Base-by-base conservation (phyloP, 2,329 filamentous ascomycete genomes). In the Trichoderma aggressivum region DNA sequence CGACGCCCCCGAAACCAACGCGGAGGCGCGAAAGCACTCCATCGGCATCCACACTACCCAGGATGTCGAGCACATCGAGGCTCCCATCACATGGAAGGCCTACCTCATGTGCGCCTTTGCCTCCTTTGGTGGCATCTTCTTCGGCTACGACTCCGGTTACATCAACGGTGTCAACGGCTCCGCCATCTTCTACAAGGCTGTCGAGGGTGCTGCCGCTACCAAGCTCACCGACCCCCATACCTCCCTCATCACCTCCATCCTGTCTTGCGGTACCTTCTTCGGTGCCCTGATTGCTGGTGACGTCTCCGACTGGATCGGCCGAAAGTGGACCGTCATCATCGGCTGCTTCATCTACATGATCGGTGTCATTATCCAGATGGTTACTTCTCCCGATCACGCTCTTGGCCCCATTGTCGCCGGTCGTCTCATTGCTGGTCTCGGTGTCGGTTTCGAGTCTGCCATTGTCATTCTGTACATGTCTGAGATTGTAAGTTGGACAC, bases 391-490 rank as follows among this genome's bases (percentile, higher is more conserved):
- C 24, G 78, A 78, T 68, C 80, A 84, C 67, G 84, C 85, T 47
- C 83, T 92, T 14, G 88, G 85, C 71, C 84, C 89, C 73, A 89
- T 94, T 72, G 90, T 93, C 26, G 87, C 88, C 71, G 92, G 92
- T 79, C 92, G 92, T 86, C 82, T 94, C 71, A 82, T 95, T 76
- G 90, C 92, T 61, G 92, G 92, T 80, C 80, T 94, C 70, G 92
- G 92, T 85, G 91, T 94, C 76, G 92, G 92, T 78, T 94, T 94
- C 79, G 91, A 92, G 75, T 93, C 91, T 10, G 91, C 92, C 77
- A 90, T 94, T 77, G 90, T 94, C 81, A 93, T 94, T 78, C 85
- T 94, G 73, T 94, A 96, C 88, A 95, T 96, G 92, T 93, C 91
- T 62, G 93, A 94, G 83, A 93, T 94, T 79, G 85, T 85, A 81